Conservation (phyloP, 768 basidiomycete species). For the Tulasnella sp. region DNA sequence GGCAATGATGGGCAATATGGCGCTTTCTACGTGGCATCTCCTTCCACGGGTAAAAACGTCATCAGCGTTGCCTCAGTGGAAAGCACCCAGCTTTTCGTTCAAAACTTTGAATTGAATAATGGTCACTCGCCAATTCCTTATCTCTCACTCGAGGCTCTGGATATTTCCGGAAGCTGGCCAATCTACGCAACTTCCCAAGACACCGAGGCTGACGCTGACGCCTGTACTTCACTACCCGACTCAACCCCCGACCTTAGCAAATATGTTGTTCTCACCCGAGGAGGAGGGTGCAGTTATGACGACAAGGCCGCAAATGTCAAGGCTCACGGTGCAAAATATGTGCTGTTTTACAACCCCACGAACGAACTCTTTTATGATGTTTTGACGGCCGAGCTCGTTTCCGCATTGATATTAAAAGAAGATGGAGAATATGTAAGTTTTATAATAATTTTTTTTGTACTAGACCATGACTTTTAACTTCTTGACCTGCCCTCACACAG, state of each 20-base stretch:
- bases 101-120: background rate
- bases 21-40: slow-evolving; percentile 43
- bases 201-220: slow-evolving; percentile 41
- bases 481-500: background rate
- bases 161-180: slow-evolving; percentile 41
- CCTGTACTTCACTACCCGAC: slow-evolving; percentile 44
- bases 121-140: slow-evolving; percentile 57
- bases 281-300: slow-evolving; percentile 44
- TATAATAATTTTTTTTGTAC: background rate
- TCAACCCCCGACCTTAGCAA: slow-evolving; percentile 42
- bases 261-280: slow-evolving; percentile 45
- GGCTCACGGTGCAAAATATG: slow-evolving; percentile 55
- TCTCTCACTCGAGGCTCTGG: slow-evolving; percentile 44
- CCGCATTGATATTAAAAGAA: slow-evolving; percentile 56
- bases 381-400: background rate
- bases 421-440: slow-evolving; percentile 49
- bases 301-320: slow-evolving; percentile 58
- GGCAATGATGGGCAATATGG: slow-evolving; percentile 45
- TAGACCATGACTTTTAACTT: background rate
- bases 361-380: slow-evolving; percentile 49
- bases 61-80: slow-evolving; percentile 43
- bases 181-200: slow-evolving; percentile 45
- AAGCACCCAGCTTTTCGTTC: slow-evolving; percentile 7
- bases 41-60: slow-evolving; percentile 44
- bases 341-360: slow-evolving; percentile 52